Conservation (phyloP, 441 rosid species). For the Populus hybrid region DNA sequence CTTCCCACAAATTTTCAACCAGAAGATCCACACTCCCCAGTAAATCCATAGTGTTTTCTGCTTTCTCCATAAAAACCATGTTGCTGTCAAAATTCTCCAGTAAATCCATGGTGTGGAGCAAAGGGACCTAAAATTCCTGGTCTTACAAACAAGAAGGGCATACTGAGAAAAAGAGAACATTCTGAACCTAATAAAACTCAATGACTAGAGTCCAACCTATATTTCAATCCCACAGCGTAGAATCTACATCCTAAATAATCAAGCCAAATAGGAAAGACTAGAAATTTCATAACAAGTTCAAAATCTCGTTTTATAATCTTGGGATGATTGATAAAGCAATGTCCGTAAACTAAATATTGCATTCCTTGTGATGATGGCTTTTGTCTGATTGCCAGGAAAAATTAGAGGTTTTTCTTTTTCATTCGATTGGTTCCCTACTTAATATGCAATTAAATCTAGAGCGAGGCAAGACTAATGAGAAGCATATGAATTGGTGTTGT, state of each 20-base stretch:
- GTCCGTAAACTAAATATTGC: too few species aligned
- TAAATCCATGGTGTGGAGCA: background rate
- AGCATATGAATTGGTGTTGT: background rate
- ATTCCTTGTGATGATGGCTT: background rate
- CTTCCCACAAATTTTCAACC: background rate
- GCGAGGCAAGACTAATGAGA: background rate
- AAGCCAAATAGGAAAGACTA: too few species aligned
- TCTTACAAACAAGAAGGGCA: background rate
- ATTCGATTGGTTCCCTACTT: too few species aligned
- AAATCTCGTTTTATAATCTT: too few species aligned
- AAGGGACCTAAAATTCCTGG: background rate
- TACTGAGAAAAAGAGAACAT: background rate
- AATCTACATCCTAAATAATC: too few species aligned
- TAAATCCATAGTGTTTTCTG: background rate
- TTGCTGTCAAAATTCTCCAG: background rate
- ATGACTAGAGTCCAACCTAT: background rate
- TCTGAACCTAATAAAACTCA: background rate
- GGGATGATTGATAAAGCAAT: too few species aligned
- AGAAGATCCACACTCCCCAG: background rate
- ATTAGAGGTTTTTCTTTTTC: background rate
- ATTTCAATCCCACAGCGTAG: too few species aligned
- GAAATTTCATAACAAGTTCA: too few species aligned
- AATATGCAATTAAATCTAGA: too few species aligned
- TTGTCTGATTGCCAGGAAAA: background rate
- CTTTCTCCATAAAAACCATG: background rate